Evolutionary conservation across 2,329 filamentous ascomycete species (phyloP), one percentile per base, ranked within the genome.

Genomic region (Magnaporthiopsis rhizophila): DNA sequence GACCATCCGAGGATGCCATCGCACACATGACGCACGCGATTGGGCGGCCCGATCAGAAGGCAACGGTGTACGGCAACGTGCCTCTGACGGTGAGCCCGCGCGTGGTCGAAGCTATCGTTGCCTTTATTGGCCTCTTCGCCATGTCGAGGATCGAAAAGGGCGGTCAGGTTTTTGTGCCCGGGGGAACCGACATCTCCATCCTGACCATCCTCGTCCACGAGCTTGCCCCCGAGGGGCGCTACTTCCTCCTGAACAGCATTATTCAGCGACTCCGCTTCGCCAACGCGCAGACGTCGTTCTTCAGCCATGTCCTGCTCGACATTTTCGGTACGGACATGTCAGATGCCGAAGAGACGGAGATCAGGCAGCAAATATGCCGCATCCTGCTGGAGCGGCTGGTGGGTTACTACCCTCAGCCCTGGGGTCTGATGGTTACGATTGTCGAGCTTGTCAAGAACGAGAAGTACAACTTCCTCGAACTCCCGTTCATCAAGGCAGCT

Each of bases 211-310:
- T 99, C 36, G 84, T 91, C 12, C 88, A 89, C 70, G 89, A 90
- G 66, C 80, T 96, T 56, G 81, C 84, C 56, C 85, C 90, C 0
- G 91, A 96, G 75, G 87, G 88, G 28, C 88, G 93, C 64, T 97
- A 97, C 78, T 90, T 91, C 73, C 81, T 99, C 65, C 77, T 98
- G 65, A 87, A 84, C 69, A 91, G 90, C 68, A 91, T 99, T 73
- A 85, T 91, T 65, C 96, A 98, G 75, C 93, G 98, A 77, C 84
- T 99, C 61, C 90, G 95, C 66, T 96, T 89, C 74, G 92, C 93
- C 13, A 96, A 92, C 72, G 87, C 88, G 61, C 88, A 96, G 72
- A 99, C 95, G 15, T 89, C 93, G 72, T 99, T 95, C 78, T 99
- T 97, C 78, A 93, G 88, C 73, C 91, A 92, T 71, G 85, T 89